Evolutionary conservation across 441 rosid species (phyloP).

Genomic region (Cnidoscolus chayamansa): DNA sequence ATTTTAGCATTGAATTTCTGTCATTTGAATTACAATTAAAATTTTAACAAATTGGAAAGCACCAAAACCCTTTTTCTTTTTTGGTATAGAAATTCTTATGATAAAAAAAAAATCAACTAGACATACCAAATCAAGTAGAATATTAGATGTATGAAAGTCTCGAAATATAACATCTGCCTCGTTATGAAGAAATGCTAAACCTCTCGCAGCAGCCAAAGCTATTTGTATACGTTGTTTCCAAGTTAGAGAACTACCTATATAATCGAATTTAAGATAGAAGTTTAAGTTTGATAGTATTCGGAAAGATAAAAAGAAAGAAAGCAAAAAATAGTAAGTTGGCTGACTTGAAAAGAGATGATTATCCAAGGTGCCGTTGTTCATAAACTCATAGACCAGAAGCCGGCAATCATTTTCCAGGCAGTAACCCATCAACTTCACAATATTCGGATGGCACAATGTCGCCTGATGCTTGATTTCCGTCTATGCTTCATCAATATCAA

Average conservation of each 20-base stretch:
- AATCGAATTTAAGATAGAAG: too few species aligned
- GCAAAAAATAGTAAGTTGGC: slow-evolving; percentile 4
- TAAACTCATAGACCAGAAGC: slow-evolving; percentile 75
- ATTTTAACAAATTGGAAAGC: too few species aligned
- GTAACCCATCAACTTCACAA: slow-evolving; percentile 70
- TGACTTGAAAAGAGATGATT: slow-evolving; percentile 61
- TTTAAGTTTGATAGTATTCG: too few species aligned
- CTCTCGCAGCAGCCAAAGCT: slow-evolving; percentile 80
- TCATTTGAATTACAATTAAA: background rate
- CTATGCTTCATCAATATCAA: too few species aligned
- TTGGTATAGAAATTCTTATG: slow-evolving; percentile 9
- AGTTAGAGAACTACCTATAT: slow-evolving; percentile 27
- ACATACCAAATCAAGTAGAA: slow-evolving; percentile 72
- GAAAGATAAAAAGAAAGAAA: too few species aligned
- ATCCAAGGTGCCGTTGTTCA: slow-evolving; percentile 33
- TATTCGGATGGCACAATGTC: slow-evolving; percentile 49
- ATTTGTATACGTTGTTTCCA: slow-evolving; percentile 72
- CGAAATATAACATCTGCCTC: slow-evolving; percentile 74
- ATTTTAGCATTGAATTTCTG: slow-evolving; percentile 75
- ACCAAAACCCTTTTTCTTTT: background rate
- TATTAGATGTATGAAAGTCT: slow-evolving; percentile 69
- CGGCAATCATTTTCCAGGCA: slow-evolving; percentile 73
- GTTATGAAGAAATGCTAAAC: slow-evolving; percentile 78
- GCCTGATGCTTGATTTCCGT: too few species aligned
- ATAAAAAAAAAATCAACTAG: background rate